A percentile compares a stretch with the other conserved stretches of the same genome.
Evolutionary conservation across 192 early-diverging fungal species (phyloP).

Genomic region (Lobulomyces angularis): DNA sequence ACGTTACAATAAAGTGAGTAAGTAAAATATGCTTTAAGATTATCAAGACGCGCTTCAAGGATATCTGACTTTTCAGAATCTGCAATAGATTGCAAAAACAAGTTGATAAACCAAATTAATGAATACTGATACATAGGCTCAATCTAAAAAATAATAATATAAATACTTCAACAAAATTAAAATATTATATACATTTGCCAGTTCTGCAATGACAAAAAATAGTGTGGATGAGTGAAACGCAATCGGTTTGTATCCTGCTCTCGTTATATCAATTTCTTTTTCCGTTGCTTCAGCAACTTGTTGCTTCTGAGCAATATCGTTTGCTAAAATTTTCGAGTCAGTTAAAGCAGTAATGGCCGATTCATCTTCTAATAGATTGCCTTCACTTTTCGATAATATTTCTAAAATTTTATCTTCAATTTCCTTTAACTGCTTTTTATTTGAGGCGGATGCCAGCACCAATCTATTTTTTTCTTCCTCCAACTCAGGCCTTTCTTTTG

Average conservation of each 20-base stretch:
- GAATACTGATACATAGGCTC: conserved; percentile 58
- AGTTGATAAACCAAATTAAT: conserved; percentile 46
- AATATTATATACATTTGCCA: conserved; percentile 34
- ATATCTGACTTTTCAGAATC: conserved; percentile 42
- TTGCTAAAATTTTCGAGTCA: conserved; percentile 39
- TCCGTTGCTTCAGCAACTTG: conserved; percentile 48
- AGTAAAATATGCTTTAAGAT: conserved; percentile 40
- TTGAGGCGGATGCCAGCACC: conserved; percentile 38
- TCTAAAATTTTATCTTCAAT: conserved; percentile 49
- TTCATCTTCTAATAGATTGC: conserved; percentile 48
- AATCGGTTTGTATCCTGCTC: conserved; percentile 46
- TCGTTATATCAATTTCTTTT: conserved; percentile 43
- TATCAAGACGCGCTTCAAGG: conserved; percentile 35
- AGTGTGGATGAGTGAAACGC: conserved; percentile 45
- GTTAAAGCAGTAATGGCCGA: conserved; percentile 46
- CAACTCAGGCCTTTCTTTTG: conserved; percentile 50
- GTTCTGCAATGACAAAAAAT: conserved; percentile 51
- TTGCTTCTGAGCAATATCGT: conserved; percentile 51
- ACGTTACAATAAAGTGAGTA: conserved; percentile 52
- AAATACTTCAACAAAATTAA: neutral
- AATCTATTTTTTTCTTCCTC: conserved; percentile 52
- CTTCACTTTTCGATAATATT: conserved; percentile 39
- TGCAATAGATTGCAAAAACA: conserved; percentile 47
- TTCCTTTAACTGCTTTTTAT: conserved; percentile 52
- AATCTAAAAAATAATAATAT: conserved; percentile 19